A percentile compares a stretch with the other conserved stretches of the same genome.
Evolutionary conservation across 306 rosid genomes (phyloP).

Genomic region (Cucurbita argyrosperma): DNA sequence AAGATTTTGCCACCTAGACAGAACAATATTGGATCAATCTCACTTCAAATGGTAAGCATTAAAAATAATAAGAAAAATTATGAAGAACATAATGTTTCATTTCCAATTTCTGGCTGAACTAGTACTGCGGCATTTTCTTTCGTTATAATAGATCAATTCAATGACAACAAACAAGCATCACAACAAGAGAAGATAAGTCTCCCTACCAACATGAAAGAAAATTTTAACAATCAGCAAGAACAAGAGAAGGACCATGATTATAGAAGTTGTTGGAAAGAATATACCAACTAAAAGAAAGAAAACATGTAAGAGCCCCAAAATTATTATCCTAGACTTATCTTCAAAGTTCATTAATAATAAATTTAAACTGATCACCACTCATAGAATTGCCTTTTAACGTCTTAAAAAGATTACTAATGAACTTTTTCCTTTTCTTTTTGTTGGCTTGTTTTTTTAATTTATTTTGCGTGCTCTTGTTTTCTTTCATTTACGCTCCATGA

Average conservation of each 20-base stretch:
- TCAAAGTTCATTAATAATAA: neutral
- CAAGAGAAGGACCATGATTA: neutral
- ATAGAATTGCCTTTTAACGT: neutral
- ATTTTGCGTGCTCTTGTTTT: too few species aligned
- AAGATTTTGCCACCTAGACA: slow-evolving; percentile 69
- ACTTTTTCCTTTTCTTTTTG: neutral
- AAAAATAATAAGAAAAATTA: neutral
- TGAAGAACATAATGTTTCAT: neutral
- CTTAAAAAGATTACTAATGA: neutral
- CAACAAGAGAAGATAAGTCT: neutral
- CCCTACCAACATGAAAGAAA: neutral
- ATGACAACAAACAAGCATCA: neutral
- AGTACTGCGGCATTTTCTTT: neutral
- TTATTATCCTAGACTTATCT: neutral
- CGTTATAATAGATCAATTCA: neutral
- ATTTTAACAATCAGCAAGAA: neutral
- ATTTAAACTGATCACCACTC: neutral
- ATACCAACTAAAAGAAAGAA: neutral
- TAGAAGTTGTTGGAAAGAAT: neutral
- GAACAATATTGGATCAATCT: slow-evolving; percentile 6
- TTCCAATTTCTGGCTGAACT: neutral
- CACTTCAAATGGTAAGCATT: neutral
- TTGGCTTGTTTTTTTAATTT: too few species aligned
- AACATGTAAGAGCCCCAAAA: neutral
- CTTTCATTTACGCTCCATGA: too few species aligned